Evolutionary conservation across 2,329 filamentous ascomycete species (phyloP).

Genomic region (Didymella keratinophila): DNA sequence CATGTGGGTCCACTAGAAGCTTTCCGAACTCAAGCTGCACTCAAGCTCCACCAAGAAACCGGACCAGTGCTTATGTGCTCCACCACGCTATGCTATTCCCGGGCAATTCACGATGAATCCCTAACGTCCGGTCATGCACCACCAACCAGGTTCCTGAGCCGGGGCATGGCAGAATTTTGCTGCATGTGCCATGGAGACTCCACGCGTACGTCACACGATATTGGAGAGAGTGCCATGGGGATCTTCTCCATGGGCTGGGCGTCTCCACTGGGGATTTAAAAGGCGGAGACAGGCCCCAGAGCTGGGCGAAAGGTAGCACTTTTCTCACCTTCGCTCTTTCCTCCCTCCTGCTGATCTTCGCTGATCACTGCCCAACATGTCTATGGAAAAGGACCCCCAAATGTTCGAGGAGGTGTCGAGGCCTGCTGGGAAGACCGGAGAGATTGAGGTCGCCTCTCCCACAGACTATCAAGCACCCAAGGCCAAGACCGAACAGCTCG

Average conservation of each 20-base stretch:
- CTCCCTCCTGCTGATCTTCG: conserved; percentile 19
- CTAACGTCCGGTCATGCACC: conserved; percentile 28
- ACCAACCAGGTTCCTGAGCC: conserved; percentile 23
- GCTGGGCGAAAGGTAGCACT: conserved; percentile 19
- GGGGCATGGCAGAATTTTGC: conserved; percentile 31
- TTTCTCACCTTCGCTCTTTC: conserved; percentile 16
- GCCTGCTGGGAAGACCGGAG: conserved; percentile 23
- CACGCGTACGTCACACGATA: conserved; percentile 18
- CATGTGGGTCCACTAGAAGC: conserved; percentile 44
- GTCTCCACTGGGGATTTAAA: conserved; percentile 39
- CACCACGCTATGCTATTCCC: conserved; percentile 28
- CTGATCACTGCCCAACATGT: conserved; percentile 34
- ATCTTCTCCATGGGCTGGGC: conserved; percentile 35
- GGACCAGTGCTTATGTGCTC: conserved; percentile 33
- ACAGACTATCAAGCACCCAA: conserved; percentile 38
- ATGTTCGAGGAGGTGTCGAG: conserved; percentile 24
- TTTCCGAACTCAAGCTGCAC: conserved; percentile 35
- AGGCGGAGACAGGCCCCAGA: conserved; percentile 25
- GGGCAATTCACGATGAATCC: conserved; percentile 23
- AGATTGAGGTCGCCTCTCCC: conserved; percentile 35
- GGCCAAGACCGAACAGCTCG: conserved; percentile 44
- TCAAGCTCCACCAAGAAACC: conserved; percentile 39
- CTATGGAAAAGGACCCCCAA: conserved; percentile 40
- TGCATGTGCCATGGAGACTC: conserved; percentile 22
- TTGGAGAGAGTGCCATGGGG: conserved; percentile 33